phyloP scores from a whole-genome alignment of 1,284 basidiomycete species.

The Coriolopsis trogii region DNA sequence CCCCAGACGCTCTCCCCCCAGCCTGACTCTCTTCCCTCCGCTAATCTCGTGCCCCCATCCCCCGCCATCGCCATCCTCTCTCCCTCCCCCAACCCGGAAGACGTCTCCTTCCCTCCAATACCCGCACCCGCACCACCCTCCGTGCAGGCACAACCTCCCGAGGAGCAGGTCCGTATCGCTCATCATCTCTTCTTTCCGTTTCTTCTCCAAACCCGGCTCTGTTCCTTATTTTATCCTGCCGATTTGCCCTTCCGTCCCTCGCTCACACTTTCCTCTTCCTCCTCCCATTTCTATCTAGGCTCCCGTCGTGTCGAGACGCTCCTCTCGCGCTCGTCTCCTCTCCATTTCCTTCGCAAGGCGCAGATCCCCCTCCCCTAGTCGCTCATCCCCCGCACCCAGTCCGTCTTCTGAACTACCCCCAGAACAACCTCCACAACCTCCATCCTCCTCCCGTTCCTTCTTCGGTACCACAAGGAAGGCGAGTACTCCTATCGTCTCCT shows the following conservation, averaged over 20 bases:
- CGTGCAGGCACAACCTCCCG: constrained; percentile 9
- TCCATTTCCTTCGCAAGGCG: constrained; percentile 29
- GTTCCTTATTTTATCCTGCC: constrained; percentile 7
- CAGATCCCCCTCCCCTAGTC: constrained; percentile 31
- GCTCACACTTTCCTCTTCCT: constrained; percentile 6
- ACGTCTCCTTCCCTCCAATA: constrained; percentile 14
- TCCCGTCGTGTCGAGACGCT: constrained; percentile 31
- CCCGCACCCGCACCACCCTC: constrained; percentile 4
- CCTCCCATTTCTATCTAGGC: constrained; percentile 15
- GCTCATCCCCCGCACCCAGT: constrained; percentile 16
- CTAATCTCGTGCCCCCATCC: constrained; percentile 19
- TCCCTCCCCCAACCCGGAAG: constrained; percentile 11
- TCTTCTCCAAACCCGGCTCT: constrained; percentile 2
- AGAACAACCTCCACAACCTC: constrained; percentile 10
- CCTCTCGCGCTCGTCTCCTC: constrained; percentile 33
- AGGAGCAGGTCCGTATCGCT: constrained; percentile 33
- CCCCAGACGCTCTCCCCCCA: constrained; percentile 12
- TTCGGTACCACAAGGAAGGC: constrained; percentile 27
- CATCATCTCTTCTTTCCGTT: constrained; percentile 13
- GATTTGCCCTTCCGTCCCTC: constrained; percentile 1
- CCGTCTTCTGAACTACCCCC: constrained; percentile 16
- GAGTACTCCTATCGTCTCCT: constrained; percentile 24
- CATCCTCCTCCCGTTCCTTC: constrained; percentile 26
- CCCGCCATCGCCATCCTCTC: constrained; percentile 25
- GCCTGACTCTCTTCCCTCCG: constrained; percentile 12